A percentile compares a stretch with the other conserved stretches of the same genome.
Conservation (phyloP, 78 protist genomes). For the Dictyostelium citrinum region DNA sequence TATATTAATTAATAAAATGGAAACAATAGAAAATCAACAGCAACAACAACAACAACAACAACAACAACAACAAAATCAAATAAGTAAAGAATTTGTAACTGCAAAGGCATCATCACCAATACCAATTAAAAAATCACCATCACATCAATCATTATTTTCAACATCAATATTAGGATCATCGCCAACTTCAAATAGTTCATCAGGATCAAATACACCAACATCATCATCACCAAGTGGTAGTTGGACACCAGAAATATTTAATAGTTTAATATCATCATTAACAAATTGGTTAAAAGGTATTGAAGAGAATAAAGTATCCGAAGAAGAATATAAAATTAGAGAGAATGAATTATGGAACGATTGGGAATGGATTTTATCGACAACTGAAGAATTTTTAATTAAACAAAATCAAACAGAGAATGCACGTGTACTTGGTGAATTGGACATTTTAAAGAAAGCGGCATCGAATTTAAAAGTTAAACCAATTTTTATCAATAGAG, state of each 20-base stretch:
- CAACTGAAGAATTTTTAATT: slow-evolving; percentile 58
- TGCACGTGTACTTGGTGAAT: slow-evolving; percentile 38
- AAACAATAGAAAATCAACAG: neutral
- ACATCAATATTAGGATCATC: neutral
- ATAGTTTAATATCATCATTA: neutral
- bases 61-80: neutral
- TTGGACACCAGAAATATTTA: slow-evolving; percentile 15
- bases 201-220: slow-evolving; percentile 1
- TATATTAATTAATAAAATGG: neutral
- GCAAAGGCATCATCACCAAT: neutral
- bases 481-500: slow-evolving; percentile 45
- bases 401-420: slow-evolving; percentile 55
- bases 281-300: slow-evolving; percentile 65
- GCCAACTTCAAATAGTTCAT: neutral
- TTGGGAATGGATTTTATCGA: slow-evolving; percentile 74
- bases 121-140: slow-evolving; percentile 3
- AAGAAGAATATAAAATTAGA: slow-evolving; percentile 34
- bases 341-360: slow-evolving; percentile 56
- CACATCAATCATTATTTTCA: neutral
- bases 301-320: slow-evolving; percentile 18
- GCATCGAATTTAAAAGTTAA: slow-evolving; percentile 57
- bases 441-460: slow-evolving; percentile 34
- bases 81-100: neutral
- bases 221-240: neutral
- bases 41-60: neutral